Evolutionary conservation across 768 basidiomycete species (phyloP).

Genomic region (Sarcodon aspratus): DNA sequence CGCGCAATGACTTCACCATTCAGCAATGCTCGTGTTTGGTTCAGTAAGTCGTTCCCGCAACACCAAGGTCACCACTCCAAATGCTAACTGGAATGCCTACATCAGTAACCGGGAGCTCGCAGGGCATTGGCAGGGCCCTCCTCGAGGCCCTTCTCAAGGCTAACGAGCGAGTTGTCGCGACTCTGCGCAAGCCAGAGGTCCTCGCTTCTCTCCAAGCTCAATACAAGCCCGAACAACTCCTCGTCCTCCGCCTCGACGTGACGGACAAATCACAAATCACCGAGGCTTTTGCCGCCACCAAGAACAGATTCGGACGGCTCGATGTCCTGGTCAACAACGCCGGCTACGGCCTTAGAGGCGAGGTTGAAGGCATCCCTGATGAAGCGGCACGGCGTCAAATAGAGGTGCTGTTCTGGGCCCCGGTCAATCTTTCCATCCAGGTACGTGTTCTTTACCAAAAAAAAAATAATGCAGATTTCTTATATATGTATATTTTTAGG

Average conservation of each 20-base stretch:
- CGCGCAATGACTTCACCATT: background rate
- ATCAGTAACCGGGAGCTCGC: conserved; percentile 22
- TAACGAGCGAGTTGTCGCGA: conserved; percentile 22
- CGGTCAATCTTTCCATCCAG: conserved; percentile 25
- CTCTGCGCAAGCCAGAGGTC: conserved; percentile 15
- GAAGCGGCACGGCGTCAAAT: conserved; percentile 22
- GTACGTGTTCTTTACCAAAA: conserved; percentile 11
- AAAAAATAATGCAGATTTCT: background rate
- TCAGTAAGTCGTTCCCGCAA: background rate
- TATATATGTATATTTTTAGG: background rate
- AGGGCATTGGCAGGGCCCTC: conserved; percentile 21
- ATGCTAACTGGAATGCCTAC: background rate
- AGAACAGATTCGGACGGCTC: conserved; percentile 14
- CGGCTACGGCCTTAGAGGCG: conserved; percentile 14
- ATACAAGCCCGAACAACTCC: conserved; percentile 14
- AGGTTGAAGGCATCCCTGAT: conserved; percentile 24
- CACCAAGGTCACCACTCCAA: background rate
- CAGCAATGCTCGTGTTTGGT: conserved; percentile 3
- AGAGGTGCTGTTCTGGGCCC: conserved; percentile 35
- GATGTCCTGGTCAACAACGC: conserved; percentile 20
- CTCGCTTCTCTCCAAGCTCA: conserved; percentile 11
- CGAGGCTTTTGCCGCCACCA: conserved; percentile 4
- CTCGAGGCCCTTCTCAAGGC: conserved; percentile 17
- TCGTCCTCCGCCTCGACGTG: conserved; percentile 21
- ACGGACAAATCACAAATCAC: conserved; percentile 10